Evolutionary conservation across 148 eudicot genomes (phyloP), one percentile per base, ranked within the genome.

Genomic region (Rhododendron ovatum): DNA sequence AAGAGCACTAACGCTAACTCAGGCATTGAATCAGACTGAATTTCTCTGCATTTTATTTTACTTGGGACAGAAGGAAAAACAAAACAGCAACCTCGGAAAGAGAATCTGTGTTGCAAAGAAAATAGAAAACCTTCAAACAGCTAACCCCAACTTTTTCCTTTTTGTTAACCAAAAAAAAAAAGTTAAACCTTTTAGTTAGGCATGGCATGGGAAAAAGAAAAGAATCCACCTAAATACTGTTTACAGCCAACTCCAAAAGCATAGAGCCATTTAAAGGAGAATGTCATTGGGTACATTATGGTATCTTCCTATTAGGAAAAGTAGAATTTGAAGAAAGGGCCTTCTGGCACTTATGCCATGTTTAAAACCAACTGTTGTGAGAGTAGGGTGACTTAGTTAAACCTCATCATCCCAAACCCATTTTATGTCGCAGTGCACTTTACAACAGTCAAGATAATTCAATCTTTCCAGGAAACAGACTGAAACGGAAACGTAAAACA

Each of bases 391-490:
- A 37, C 69, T 55, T 53, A 30, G 71, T 35, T 22, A 53, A 35
- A 33, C 28, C 71, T 35, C 83, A 18, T 55, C 57, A 81, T 20
- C 45, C 71, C 83, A 35, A 33, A 33, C 45, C 22, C 28, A 55
- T n/a, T 55, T 41, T 53, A 20, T 35, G 71, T 59, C 26, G 17
- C 28, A 82, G 15, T 35, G 28, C 47, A 55, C 12, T 39, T 37
- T 61, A 39, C 53, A 82, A 39, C 43, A 61, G 7, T 8, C 43
- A 11, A 39, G 37, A 33, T 9, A 75, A 37, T 37, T 53, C 53
- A 76, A 53, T 59, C 33, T n/a, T 73, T 83, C 26, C 51, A 48
- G 41, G 75, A 74, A 79, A 79, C 55, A 82, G 53, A 63, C 35
- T 39, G 39, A 69, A 83, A 76, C 35, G 4, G 26, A 86, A 84